These are phyloP conservation scores for Tolypocladium paradoxum DNA, from an alignment of 2,329 filamentous ascomycete genomes.

Conservation along the genomic window DNA sequence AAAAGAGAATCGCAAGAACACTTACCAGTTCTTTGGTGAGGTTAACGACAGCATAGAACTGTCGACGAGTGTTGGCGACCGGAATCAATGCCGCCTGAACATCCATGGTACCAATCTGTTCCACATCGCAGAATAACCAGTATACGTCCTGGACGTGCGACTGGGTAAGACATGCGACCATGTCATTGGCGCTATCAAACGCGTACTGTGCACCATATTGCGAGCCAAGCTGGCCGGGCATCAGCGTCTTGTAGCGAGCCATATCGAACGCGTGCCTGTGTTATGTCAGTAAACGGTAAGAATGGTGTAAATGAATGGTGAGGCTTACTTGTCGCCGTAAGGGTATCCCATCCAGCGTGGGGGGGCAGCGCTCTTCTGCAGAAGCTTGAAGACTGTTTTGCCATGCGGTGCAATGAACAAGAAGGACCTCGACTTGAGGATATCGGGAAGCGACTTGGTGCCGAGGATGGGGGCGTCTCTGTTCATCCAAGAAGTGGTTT, in stretches of 20 bases:
- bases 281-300: neutral
- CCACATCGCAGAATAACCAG: neutral
- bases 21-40: neutral
- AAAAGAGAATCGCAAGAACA: neutral
- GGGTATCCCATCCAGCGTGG: neutral
- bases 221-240: neutral
- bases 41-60: neutral
- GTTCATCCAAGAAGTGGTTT: neutral
- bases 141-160: neutral
- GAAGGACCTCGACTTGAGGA: neutral
- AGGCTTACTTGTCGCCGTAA: neutral
- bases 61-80: neutral
- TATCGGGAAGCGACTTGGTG: neutral
- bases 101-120: neutral
- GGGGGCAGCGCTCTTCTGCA: neutral
- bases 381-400: too few species aligned
- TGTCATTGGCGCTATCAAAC: neutral
- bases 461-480: neutral
- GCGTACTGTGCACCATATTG: neutral
- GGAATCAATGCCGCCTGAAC: neutral
- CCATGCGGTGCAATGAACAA: neutral
- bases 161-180: neutral
- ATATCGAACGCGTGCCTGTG: neutral
- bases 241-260: neutral
- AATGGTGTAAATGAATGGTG: neutral